Evolutionary conservation across 495 filamentous ascomycete species (phyloP), one percentile per base, ranked within the genome.

Genomic region (Chaetomidium leptoderma): DNA sequence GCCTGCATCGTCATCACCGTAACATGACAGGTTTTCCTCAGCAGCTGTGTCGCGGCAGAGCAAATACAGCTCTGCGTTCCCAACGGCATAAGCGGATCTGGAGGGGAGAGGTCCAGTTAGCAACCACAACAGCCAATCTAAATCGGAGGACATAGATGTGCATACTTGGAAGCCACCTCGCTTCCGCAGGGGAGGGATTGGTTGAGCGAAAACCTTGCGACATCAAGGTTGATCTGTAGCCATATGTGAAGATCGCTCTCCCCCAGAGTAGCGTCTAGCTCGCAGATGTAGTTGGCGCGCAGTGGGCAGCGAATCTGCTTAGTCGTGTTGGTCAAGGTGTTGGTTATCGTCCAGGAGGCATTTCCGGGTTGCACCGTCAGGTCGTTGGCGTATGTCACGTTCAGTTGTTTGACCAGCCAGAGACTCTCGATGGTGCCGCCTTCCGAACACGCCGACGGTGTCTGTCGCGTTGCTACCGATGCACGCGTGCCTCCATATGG

Each of bases 261-360:
- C 6, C 16, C n/a, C 8, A 39, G 36, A 0, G 53, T 61, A 6
- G 53, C 59, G 11, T 47, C 44, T 30, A 61, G 17, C 30, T 61
- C 59, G 23, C 59, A 61, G 8, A 56, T 36, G 48, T 61, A 61
- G 42, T 61, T 61, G 29, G 53, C 36, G 2, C 53, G 45, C 23
- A 61, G 29, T 3, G 36, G 1, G n/a, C 59, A 61, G 16, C 19
- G 17, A 8, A 61, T 5, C 1, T 10, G 17, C 21, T 61, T 53
- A 6, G 37, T 53, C 0, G 30, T 40, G 27, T 47, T 47, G 4
- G 53, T 44, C 5, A 52, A 2, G 16, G 45, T 52, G 42, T 57
- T 51, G 8, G 48, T 53, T 19, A 61, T 27, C 6, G 46, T 53
- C 26, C 49, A 61, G 1, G 36, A 52, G 9, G 59, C 59, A n/a